Evolutionary conservation across 306 rosid species (phyloP), one percentile per base, ranked within the genome.

Genomic region (Inga laurina): DNA sequence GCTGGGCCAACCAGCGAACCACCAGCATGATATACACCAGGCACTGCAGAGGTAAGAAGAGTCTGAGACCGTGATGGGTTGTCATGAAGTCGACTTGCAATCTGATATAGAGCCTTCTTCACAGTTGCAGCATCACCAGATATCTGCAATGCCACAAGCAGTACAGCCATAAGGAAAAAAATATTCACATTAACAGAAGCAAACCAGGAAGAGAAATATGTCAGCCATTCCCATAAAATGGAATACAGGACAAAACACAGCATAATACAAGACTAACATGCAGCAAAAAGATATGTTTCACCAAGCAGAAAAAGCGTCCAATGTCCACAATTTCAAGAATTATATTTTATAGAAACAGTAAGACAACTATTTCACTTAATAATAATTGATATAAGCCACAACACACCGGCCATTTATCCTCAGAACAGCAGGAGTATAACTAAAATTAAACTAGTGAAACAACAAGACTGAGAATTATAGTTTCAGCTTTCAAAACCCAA

Each of bases 11-110:
- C 49, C 46, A 94, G 86, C 0, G 97, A 90, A 78, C 97, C 92
- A 72, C 94, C 88, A 43, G 88, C 72, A 41, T 86, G 56, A 80
- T 88, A 91, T 70, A 78, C 85, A 77, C 83, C 88, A 37, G 96
- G 90, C 56, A 83, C 85, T 0, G 96, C 80, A 83, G 98, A 88
- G 45, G 96, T 75, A 79, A 96, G 94, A 85, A 93, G 82, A 87
- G 86, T 94, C 88, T 96, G 99, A 37, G 97, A 86, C 19, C 98
- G 88, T 2, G 99, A 96, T 9, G 99, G 99, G 76, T 96, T 96
- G 72, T 93, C 96, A 75, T 84, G 99, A 83, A 96, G 93, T 67
- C 93, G 89, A 66, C 93, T 81, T 9, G 98, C 97, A 75, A 96
- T 90, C 84, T 91, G 96, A 80, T 68, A 76, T 43, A 95, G 79